Conservation (phyloP, 371 early-diverging fungal genomes). For the Mortierella sp. region DNA sequence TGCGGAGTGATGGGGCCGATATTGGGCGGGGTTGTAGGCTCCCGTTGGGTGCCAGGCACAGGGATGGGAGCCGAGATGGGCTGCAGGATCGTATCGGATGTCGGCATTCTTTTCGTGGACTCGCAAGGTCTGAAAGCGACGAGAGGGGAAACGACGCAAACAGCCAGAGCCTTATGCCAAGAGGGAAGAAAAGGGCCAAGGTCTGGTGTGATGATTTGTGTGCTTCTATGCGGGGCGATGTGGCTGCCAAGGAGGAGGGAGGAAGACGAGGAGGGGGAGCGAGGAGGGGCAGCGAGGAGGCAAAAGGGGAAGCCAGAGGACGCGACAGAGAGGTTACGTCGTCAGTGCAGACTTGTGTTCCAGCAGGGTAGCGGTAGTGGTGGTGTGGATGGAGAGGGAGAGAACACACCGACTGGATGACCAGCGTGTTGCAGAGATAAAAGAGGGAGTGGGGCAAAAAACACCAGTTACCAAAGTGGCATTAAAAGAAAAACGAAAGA, state of each 20-base stretch:
- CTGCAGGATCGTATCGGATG: slow-evolving; percentile 33
- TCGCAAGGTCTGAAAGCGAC: too few species aligned
- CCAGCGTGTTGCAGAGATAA: background rate
- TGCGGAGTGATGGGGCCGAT: too few species aligned
- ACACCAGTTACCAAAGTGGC: background rate
- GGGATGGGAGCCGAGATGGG: slow-evolving; percentile 48
- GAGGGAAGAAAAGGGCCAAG: background rate
- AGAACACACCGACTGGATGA: slow-evolving; percentile 1
- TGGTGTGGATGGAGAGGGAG: background rate
- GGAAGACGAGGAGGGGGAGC: background rate
- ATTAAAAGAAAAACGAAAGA: background rate
- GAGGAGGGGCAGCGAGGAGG: background rate
- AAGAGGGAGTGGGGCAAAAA: background rate
- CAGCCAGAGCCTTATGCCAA: background rate
- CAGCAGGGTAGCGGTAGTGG: background rate
- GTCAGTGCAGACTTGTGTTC: too few species aligned
- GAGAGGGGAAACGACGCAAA: too few species aligned
- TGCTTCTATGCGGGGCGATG: too few species aligned
- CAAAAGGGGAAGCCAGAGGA: too few species aligned
- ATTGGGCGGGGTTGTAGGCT: slow-evolving; percentile 30
- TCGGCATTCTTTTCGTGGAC: slow-evolving; percentile 20
- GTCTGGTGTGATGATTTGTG: background rate
- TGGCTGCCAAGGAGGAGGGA: background rate
- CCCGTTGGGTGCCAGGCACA: slow-evolving; percentile 47
- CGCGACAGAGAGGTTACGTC: too few species aligned